Evolutionary conservation across 176 grass and related monocot species (phyloP).

Genomic region (Alopecurus myosuroides): DNA sequence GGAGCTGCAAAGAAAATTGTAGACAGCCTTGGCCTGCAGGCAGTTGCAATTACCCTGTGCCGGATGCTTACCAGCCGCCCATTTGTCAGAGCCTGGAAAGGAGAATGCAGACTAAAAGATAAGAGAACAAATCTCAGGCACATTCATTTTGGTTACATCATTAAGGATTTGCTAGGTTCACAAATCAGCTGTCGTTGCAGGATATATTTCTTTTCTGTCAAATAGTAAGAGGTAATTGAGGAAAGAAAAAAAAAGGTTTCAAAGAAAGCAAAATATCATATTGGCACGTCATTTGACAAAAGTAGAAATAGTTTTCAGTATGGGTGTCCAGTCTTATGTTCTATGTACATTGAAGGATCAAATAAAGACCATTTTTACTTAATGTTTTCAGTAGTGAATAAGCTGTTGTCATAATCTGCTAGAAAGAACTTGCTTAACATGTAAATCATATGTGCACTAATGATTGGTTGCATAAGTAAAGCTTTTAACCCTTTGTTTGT

Average conservation of each 20-base stretch:
- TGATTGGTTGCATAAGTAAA: not conserved
- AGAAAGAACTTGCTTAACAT: not conserved
- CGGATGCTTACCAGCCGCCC: conserved; percentile 67
- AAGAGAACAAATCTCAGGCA: not conserved
- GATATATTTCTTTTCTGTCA: not conserved
- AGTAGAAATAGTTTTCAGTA: not conserved
- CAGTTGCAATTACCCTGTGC: conserved; percentile 83
- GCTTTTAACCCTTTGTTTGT: not conserved
- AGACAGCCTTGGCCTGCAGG: conserved; percentile 72
- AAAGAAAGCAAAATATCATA: conserved; percentile 2
- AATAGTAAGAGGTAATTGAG: conserved; percentile 2
- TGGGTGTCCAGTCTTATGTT: not conserved
- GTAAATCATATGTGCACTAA: not conserved
- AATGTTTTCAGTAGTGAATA: not conserved
- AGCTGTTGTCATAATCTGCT: not conserved
- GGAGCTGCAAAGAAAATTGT: conserved; percentile 88
- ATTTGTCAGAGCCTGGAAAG: conserved; percentile 78
- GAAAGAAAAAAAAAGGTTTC: not conserved
- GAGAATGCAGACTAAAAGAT: not conserved
- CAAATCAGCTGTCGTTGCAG: not conserved
- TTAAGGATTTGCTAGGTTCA: not conserved
- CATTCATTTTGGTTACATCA: not conserved
- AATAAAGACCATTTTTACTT: not conserved
- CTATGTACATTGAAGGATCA: not conserved
- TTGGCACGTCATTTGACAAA: conserved; percentile 3